Conservation (phyloP, 306 rosid genomes). For the Elaeagnus macrophylla region DNA sequence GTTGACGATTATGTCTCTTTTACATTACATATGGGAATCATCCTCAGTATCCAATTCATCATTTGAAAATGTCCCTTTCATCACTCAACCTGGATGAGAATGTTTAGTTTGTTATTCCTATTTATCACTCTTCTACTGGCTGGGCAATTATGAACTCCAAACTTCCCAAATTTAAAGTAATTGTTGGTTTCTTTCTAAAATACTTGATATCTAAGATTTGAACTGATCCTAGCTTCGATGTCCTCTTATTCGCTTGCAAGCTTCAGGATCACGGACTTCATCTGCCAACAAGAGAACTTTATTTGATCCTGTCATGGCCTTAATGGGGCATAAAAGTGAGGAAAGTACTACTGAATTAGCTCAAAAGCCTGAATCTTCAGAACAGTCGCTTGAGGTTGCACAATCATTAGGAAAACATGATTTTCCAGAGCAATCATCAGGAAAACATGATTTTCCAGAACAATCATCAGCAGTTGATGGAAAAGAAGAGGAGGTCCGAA, state of each 20-base stretch:
- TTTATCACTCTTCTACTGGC: background rate
- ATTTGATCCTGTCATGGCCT: constrained; percentile 71
- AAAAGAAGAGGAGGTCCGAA: constrained; percentile 31
- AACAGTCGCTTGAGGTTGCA: constrained; percentile 29
- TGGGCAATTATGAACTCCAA: background rate
- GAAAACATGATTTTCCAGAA: too few species aligned
- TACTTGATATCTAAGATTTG: constrained; percentile 7
- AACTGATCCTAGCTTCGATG: constrained; percentile 19
- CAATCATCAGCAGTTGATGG: constrained; percentile 28
- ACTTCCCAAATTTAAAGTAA: background rate
- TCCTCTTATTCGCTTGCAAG: constrained; percentile 33
- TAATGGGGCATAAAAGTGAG: constrained; percentile 62
- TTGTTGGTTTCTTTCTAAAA: background rate
- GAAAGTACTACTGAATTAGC: constrained; percentile 39
- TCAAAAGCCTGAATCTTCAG: constrained; percentile 32
- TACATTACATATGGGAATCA: too few species aligned
- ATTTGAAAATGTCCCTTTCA: too few species aligned
- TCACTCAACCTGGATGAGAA: background rate
- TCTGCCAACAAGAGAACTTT: constrained; percentile 47
- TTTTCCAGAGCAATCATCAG: constrained; percentile 33
- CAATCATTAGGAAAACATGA: constrained; percentile 31
- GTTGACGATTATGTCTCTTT: background rate
- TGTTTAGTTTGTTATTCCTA: background rate
- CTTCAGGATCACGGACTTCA: constrained; percentile 65
- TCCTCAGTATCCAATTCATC: too few species aligned